A percentile compares a stretch with the other conserved stretches of the same genome.
Conservation (phyloP, 2,329 filamentous ascomycete species). For the Penicillium rolfsii region DNA sequence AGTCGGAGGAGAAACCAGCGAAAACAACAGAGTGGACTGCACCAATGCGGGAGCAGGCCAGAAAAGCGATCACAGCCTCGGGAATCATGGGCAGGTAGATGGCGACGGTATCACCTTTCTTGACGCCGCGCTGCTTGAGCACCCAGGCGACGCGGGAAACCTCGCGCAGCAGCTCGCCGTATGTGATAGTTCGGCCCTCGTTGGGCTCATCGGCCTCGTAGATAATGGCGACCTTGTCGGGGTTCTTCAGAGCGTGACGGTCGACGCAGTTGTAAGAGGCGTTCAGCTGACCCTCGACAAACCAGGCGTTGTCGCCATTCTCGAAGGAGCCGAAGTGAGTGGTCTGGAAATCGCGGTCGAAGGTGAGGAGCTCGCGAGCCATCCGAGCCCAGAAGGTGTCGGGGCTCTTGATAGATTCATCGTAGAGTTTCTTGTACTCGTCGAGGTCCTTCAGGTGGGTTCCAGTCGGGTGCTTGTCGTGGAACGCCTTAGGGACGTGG, state of each 20-base stretch:
- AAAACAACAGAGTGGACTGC: conserved; percentile 98
- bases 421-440: conserved; percentile 67
- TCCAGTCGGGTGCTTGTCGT: conserved; percentile 62
- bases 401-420: conserved; percentile 86
- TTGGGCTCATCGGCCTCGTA: conserved; percentile 93
- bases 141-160: conserved; percentile 86
- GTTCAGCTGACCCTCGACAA: conserved; percentile 89
- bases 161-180: conserved; percentile 88
- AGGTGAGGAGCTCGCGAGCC: conserved; percentile 86
- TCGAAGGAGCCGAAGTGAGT: conserved; percentile 75
- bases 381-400: conserved; percentile 85
- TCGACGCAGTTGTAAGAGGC: conserved; percentile 98
- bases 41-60: conserved; percentile 89
- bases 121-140: conserved; percentile 92
- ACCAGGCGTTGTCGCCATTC: conserved; percentile 90
- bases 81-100: conserved; percentile 99
- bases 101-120: conserved; percentile 95
- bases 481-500: conserved; percentile 62
- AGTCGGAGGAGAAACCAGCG: conserved; percentile 95
- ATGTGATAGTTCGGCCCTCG: conserved; percentile 88
- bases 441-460: conserved; percentile 63
- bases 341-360: conserved; percentile 90
- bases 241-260: conserved; percentile 92
- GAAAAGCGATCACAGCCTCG: conserved; percentile 86
- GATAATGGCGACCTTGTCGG: conserved; percentile 92